Conservation (phyloP, 805 yeast species). For the Metschnikowia sp. region DNA sequence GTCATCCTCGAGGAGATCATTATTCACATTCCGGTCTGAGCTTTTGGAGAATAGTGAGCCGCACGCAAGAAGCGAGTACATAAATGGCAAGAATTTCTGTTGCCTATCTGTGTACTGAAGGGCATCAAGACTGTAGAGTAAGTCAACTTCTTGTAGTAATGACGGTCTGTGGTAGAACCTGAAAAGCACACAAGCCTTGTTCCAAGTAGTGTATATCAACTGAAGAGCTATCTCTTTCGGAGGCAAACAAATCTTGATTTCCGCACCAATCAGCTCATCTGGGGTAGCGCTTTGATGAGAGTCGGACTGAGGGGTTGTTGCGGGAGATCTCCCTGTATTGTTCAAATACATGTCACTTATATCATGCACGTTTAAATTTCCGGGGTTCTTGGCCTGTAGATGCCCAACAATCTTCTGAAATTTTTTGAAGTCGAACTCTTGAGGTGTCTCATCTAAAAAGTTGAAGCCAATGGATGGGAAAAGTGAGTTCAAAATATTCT, state of each 20-base stretch:
- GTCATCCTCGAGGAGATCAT: constrained; percentile 58
- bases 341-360: constrained; percentile 28
- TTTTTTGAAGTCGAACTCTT: constrained; percentile 32
- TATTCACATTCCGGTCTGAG: constrained; percentile 18
- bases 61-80: constrained; percentile 84
- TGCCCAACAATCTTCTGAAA: constrained; percentile 26
- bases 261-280: constrained; percentile 36
- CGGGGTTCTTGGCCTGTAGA: constrained; percentile 19
- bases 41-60: constrained; percentile 71
- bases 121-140: constrained; percentile 74
- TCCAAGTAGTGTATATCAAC: constrained; percentile 76
- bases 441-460: constrained; percentile 29
- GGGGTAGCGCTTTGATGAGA: constrained; percentile 12
- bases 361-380: constrained; percentile 23
- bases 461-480: constrained; percentile 36
- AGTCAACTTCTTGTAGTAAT: constrained; percentile 67
- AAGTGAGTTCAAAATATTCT: constrained; percentile 32
- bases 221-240: constrained; percentile 69
- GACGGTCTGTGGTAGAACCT: constrained; percentile 86
- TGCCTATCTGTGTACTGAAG: constrained; percentile 68
- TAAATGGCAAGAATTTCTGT: constrained; percentile 70
- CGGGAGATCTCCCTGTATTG: constrained; percentile 21
- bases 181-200: constrained; percentile 79
- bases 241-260: constrained; percentile 68
- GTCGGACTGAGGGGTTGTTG: constrained; percentile 11